Conservation (phyloP, 257 asterid genomes). For the Nicotiana noctiflora region DNA sequence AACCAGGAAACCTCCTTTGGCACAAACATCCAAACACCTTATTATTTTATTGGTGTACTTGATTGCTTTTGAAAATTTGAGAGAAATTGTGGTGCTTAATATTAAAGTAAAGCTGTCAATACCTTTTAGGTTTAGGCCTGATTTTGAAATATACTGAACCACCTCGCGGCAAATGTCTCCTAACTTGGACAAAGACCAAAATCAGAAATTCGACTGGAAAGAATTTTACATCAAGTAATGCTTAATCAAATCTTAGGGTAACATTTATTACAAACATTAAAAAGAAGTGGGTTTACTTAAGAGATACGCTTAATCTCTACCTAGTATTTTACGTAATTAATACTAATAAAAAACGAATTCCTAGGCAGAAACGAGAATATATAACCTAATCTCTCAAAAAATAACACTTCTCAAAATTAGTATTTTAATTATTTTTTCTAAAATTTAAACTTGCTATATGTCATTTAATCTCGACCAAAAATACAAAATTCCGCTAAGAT, state of each 20-base stretch:
- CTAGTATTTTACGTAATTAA: too few relatives aligned
- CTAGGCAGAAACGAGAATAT: too few relatives aligned
- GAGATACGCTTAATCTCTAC: too few relatives aligned
- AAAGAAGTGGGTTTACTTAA: background rate
- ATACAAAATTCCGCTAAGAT: too few relatives aligned
- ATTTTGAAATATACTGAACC: background rate
- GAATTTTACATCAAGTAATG: background rate
- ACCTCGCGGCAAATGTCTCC: background rate
- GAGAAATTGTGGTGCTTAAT: background rate
- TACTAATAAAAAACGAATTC: too few relatives aligned
- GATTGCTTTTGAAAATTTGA: background rate
- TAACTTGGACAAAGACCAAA: background rate
- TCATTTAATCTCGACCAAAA: too few relatives aligned
- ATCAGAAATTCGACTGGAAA: background rate
- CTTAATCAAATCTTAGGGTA: background rate
- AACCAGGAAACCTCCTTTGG: conserved; percentile 21
- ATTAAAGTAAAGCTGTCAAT: background rate
- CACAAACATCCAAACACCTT: background rate
- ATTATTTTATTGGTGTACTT: background rate
- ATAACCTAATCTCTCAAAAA: too few relatives aligned
- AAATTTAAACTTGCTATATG: too few relatives aligned
- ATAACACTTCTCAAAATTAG: too few relatives aligned
- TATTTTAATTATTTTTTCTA: too few relatives aligned
- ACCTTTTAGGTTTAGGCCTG: background rate
- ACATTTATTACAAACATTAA: background rate